Base-by-base conservation (phyloP, 2,329 filamentous ascomycete species). In the Westerdykella aurantiaca region DNA sequence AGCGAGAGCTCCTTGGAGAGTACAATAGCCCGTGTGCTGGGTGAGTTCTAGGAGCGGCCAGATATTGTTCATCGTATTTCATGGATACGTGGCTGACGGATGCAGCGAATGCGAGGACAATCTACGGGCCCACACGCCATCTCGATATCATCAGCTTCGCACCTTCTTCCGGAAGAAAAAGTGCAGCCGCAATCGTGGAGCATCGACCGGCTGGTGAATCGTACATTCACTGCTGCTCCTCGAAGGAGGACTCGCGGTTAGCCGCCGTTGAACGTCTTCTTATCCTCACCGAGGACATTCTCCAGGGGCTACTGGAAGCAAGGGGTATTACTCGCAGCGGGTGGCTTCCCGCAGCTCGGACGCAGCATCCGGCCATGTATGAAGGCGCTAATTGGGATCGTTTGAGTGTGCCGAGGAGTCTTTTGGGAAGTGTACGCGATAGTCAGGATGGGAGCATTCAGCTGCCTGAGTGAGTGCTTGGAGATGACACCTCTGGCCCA, bases 101-200 rank as follows among this genome's bases (percentile, higher is more conserved):
- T 7, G 1, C 34, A 61, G 60, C 62, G 48, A 67, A 66, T 49
- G 63, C 63, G 33, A 50, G 54, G 47, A 51, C 61, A 29, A 65
- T 67, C 41, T 67, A 66, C 54, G 63, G 63, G 29, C 47, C 60
- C 39, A 59, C 55, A 47, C 61, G 63, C 31, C 54, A 49, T 51
- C 59, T 67, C 53, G 63, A 67, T 52, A 51, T 64, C 43, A 58
- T 67, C 53, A 64, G 57, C 48, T 66, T 57, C 56, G 57, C 59
- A 18, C 55, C 55, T 39, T 59, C 57, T 48, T 63, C 58, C 31
- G 59, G 58, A 46, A 56, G 55, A 51, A 61, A 56, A 52, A 61
- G 61, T 47, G 59, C 51, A 41, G 63, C 61, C 49, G 61, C 60
- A 45, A 63, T 66, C 49, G 58, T 67, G 48, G 63, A 67, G 48